phyloP scores from a whole-genome alignment of 176 grass and related monocot species.

The Poa annua region DNA sequence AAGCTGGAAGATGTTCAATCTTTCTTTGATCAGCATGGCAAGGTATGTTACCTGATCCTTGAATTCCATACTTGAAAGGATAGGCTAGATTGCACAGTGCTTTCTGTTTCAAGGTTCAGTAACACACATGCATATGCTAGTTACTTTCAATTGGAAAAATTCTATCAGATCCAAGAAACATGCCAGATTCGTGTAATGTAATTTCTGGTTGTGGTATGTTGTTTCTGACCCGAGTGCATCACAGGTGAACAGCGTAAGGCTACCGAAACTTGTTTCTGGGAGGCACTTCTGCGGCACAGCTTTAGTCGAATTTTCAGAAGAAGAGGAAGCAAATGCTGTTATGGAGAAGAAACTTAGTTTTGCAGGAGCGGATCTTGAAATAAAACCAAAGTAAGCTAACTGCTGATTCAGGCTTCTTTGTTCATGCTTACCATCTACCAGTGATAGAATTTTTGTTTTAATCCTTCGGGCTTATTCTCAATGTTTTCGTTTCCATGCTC shows the following conservation, averaged over 20 bases:
- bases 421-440: not conserved
- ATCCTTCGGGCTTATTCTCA: not conserved
- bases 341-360: slow-evolving; percentile 58
- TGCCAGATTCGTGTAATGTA: not conserved
- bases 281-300: slow-evolving; percentile 78
- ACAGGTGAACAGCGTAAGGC: slow-evolving; percentile 92
- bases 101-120: slow-evolving; percentile 14
- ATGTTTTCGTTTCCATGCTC: not conserved
- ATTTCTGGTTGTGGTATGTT: not conserved
- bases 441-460: slow-evolving; percentile 19
- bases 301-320: slow-evolving; percentile 93
- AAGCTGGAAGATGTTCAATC: slow-evolving; percentile 79
- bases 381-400: slow-evolving; percentile 77
- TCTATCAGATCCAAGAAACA: not conserved
- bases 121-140: not conserved
- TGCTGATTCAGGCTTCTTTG: slow-evolving; percentile 37
- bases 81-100: not conserved
- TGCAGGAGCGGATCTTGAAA: slow-evolving; percentile 66
- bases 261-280: slow-evolving; percentile 77
- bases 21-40: slow-evolving; percentile 70
- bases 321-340: slow-evolving; percentile 72
- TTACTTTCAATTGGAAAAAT: slow-evolving; percentile 11
- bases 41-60: slow-evolving; percentile 51
- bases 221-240: slow-evolving; percentile 35
- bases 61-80: slow-evolving; percentile 2